Base-by-base conservation (phyloP, 345 rosid genomes). In the Turritis glabra region DNA sequence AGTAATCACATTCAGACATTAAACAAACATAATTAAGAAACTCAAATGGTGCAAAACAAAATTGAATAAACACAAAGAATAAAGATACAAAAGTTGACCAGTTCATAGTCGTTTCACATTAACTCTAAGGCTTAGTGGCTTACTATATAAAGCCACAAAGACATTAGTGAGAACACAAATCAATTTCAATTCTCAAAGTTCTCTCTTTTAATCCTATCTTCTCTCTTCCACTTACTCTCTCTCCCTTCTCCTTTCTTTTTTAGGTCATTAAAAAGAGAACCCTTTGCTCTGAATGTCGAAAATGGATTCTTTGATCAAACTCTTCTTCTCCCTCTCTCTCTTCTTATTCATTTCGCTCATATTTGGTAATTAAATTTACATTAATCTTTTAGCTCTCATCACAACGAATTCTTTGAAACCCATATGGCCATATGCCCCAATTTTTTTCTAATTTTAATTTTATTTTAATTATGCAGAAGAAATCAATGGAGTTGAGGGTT, bases 221-320 rank as follows among this genome's bases (percentile, higher is more conserved):
- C 62, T 22, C 66, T 70, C 46, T 30, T 27, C 25, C 71, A 33
- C 59, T 14, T 11, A 5, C 18, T 40, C 52, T 69, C 44, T 55
- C 62, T 62, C 71, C 60, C 21, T 53, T 43, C 27, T 19, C 40
- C 50, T 63, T 21, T 64, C 3, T 19, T 2, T 11, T 11, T 66
- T 26, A n/a, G 10, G 38, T 47, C 68, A 22, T 1, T 46, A 30
- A 52, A 52, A 53, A 41, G 37, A 68, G 56, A 76, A 68, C 9
- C 3, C 14, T 53, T 61, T 66, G 26, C 72, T 74, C 64, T 65
- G 65, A 73, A 67, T 68, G 74, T 50, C 53, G 70, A 62, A 76
- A 76, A 76, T 76, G 80, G 69, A 62, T 61, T 54, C 12, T 67
- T 29, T 75, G 69, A 50, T 50, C 63, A 75, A 75, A 69, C 65